phyloP scores from a whole-genome alignment of 164 flowering plant species.

The Vitis cinerea region DNA sequence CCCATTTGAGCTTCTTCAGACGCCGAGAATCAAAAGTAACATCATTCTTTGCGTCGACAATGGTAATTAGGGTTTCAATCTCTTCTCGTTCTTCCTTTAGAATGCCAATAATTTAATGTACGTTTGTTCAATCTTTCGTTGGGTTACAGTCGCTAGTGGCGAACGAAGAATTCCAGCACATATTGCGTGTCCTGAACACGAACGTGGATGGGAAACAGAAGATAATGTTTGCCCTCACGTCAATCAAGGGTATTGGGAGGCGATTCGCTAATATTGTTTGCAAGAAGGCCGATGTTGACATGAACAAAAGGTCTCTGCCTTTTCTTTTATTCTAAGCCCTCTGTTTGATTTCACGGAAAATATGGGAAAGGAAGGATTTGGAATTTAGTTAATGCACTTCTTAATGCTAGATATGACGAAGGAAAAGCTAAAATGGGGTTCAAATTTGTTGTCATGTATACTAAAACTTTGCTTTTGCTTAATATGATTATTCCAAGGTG shows the following conservation, averaged over 20 bases:
- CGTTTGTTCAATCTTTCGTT: not conserved
- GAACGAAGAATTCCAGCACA: constrained; percentile 78
- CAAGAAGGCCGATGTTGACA: constrained; percentile 82
- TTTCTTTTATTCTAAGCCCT: not conserved
- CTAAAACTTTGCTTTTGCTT: too few species aligned
- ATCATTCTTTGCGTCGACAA: not conserved
- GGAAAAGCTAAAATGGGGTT: too few species aligned
- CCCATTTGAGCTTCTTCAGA: not conserved
- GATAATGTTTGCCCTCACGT: constrained; percentile 79
- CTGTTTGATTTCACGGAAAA: not conserved
- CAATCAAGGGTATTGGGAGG: constrained; percentile 81
- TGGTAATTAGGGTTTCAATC: not conserved
- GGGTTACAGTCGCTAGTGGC: constrained; percentile 60
- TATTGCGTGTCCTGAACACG: constrained; percentile 77
- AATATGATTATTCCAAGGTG: too few species aligned
- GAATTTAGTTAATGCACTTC: too few species aligned
- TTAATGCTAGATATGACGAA: too few species aligned
- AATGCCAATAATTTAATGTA: not conserved
- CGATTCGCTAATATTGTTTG: constrained; percentile 79
- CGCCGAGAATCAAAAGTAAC: too few species aligned
- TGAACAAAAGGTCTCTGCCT: constrained; percentile 69
- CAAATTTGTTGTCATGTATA: too few species aligned
- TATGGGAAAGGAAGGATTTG: too few species aligned
- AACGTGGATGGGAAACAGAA: constrained; percentile 88
- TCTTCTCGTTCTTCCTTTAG: not conserved